These are phyloP conservation scores for Phlegmacium glaucopus DNA, from an alignment of 768 basidiomycete genomes.

Conservation along the genomic window DNA sequence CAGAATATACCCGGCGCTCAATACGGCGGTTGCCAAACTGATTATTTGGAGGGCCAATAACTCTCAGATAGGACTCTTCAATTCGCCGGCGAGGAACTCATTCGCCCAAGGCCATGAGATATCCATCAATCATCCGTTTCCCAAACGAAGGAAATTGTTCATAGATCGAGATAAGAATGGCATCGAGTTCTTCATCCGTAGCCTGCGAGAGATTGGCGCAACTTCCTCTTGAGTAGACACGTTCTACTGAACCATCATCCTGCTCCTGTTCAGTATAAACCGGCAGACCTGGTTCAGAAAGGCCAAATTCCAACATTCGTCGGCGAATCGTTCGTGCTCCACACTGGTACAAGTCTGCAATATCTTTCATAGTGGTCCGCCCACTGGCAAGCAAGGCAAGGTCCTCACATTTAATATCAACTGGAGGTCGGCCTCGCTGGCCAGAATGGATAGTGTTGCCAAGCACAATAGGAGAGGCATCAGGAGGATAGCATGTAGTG, in stretches of 20 bases:
- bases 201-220: constrained; percentile 6
- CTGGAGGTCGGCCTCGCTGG: not conserved
- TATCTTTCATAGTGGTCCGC: constrained; percentile 3
- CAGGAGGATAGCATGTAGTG: not conserved
- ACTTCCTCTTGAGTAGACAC: constrained; percentile 4
- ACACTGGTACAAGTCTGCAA: constrained; percentile 6
- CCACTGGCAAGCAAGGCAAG: constrained; percentile 5
- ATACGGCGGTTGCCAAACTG: constrained; percentile 15
- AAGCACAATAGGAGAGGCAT: not conserved
- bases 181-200: constrained; percentile 22
- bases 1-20: constrained; percentile 17
- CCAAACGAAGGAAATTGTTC: constrained; percentile 23
- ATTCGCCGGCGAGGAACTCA: constrained; percentile 17
- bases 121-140: constrained; percentile 22
- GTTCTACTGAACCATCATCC: constrained; percentile 5
- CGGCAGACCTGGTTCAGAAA: constrained; percentile 11
- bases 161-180: constrained; percentile 14
- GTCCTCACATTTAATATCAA: constrained; percentile 3
- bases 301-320: constrained; percentile 12
- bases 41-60: constrained; percentile 15
- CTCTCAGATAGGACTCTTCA: constrained; percentile 15
- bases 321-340: constrained; percentile 13
- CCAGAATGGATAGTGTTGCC: not conserved
- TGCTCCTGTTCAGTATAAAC: constrained; percentile 11
- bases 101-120: constrained; percentile 16